Base-by-base conservation (phyloP, 345 rosid genomes). In the Brassica juncea region DNA sequence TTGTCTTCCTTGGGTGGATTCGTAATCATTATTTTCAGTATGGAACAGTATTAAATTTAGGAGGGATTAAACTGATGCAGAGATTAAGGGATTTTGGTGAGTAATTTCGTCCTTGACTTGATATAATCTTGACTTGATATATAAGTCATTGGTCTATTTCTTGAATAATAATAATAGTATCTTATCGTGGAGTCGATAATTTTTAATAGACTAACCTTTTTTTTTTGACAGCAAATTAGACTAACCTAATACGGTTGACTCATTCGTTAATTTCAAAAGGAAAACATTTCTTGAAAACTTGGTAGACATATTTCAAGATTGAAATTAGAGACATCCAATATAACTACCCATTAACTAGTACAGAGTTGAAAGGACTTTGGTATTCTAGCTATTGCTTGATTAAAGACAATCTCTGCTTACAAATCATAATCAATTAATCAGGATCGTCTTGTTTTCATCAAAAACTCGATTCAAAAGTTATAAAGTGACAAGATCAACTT, bases 191-290 rank as follows among this genome's bases (percentile, higher is more conserved):
- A 55, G 14, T 59, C 44, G 55, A 66, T 11, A 16, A 4, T 57
- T 66, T 54, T 28, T 14, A 72, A 68, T 79, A 66, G 23, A 73
- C 12, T 19, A 61, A 80, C 75, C 79, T 74, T 19, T 19, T 19
- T 19, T 19, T 19, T 19, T 19, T 19, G 21, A 19, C 21, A 19
- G 21, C 21, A 39, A 19, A 72, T 79, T 79, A 66, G 23, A 73
- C 12, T 19, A 61, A 80, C 75, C 79, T 74, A 74, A 73, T 69
- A 3, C 21, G 23, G 66, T 79, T 73, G 82, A 73, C 74, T 68
- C 39, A 0, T 60, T 73, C 78, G 25, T 44, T 42, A 68, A 60
- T 73, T 58, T 6, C 74, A 30, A 73, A 65, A 25, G 54, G 27
- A 60, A 67, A 39, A 2, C 8, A 35, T 54, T 57, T 65, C 49